A percentile compares a stretch with the other conserved stretches of the same genome.
Conservation (phyloP, 164 flowering plant species). For the Magnolia sinica region DNA sequence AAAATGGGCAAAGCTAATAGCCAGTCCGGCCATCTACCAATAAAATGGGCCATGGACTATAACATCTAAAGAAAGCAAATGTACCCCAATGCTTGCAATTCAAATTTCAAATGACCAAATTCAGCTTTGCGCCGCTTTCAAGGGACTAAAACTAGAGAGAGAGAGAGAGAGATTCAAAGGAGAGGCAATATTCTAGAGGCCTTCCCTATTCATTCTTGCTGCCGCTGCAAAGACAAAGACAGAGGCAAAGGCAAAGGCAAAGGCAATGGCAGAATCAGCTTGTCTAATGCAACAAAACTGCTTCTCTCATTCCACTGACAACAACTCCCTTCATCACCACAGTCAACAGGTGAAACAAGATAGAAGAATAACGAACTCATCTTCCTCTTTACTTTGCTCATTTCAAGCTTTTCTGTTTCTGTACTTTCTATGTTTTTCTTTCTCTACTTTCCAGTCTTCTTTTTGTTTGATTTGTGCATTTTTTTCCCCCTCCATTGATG, state of each 20-base stretch:
- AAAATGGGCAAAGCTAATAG: no score
- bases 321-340: conserved; percentile 11
- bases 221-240: background rate
- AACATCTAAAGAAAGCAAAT: no score
- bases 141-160: conserved; percentile 1
- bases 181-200: background rate
- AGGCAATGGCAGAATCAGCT: conserved; percentile 57
- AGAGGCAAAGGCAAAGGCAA: background rate
- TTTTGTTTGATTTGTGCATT: background rate
- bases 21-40: background rate
- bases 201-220: conserved; percentile 3
- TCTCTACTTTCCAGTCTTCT: background rate
- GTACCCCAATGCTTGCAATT: conserved; percentile 13
- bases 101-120: conserved; percentile 22
- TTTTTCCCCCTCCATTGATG: background rate
- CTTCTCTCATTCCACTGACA: conserved; percentile 43
- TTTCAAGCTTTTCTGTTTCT: conserved; percentile 7
- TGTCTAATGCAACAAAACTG: conserved; percentile 45
- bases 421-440: background rate
- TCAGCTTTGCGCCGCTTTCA: conserved; percentile 8
- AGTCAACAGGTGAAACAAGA: background rate
- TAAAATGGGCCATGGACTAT: background rate
- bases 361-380: background rate
- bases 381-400: background rate
- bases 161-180: background rate